Percentiles rank a stretch among this genome's conserved stretches.
Evolutionary conservation across 371 early-diverging fungal genomes (phyloP).

Genomic region (Syncephalastrum contaminatum): DNA sequence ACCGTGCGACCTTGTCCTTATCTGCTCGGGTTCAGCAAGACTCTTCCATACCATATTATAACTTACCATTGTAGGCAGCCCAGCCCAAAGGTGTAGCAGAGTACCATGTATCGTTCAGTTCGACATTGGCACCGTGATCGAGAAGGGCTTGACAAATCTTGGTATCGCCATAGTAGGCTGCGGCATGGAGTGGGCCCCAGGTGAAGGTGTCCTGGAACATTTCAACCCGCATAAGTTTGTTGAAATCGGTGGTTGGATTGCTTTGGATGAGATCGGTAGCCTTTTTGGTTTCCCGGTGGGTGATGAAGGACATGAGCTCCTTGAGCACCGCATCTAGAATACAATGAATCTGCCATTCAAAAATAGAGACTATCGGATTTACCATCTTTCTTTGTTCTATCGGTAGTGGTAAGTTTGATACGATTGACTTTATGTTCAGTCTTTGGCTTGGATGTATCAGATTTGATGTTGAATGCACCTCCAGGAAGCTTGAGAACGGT

Average conservation of each 20-base stretch:
- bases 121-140: conserved; percentile 75
- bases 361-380: neutral
- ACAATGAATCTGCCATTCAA: too few relatives aligned
- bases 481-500: conserved; percentile 35
- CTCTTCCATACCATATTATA: neutral
- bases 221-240: conserved; percentile 54
- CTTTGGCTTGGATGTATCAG: neutral
- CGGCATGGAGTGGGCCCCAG: conserved; percentile 90
- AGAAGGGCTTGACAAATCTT: conserved; percentile 66
- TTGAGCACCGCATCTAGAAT: conserved; percentile 3
- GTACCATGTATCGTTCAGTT: conserved; percentile 85
- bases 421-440: conserved; percentile 31
- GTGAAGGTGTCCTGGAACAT: conserved; percentile 70
- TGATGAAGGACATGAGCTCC: conserved; percentile 34
- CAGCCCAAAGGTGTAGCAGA: conserved; percentile 84
- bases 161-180: conserved; percentile 77
- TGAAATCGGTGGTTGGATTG: conserved; percentile 46
- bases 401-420: conserved; percentile 38
- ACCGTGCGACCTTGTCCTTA: conserved; percentile 42
- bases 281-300: conserved; percentile 26
- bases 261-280: conserved; percentile 30
- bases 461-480: conserved; percentile 23
- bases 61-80: conserved; percentile 82
- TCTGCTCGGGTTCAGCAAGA: conserved; percentile 11
- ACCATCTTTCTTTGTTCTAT: conserved; percentile 21